phyloP scores from a whole-genome alignment of 2,329 filamentous ascomycete genomes.

The Apiospora hydei region DNA sequence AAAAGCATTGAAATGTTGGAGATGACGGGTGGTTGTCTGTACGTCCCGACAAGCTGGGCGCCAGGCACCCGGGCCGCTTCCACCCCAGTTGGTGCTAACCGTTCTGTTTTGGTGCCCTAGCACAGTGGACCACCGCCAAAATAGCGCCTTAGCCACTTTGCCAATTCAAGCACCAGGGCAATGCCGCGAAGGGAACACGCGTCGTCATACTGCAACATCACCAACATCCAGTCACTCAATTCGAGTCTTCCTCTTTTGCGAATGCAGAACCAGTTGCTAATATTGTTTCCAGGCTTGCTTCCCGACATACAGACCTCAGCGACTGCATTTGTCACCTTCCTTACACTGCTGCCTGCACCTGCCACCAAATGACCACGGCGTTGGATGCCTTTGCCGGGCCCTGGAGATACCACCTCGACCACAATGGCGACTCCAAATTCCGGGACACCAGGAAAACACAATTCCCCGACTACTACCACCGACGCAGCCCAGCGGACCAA shows the following conservation, averaged over 20 bases:
- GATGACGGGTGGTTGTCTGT: background rate
- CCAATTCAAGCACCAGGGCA: background rate
- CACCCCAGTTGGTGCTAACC: background rate
- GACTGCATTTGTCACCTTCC: background rate
- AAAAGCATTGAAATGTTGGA: background rate
- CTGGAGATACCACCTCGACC: conserved; percentile 20
- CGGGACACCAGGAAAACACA: conserved; percentile 34
- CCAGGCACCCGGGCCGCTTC: background rate
- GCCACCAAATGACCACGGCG: background rate
- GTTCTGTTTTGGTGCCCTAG: background rate
- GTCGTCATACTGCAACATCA: background rate
- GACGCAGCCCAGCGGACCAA: background rate
- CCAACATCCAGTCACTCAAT: background rate
- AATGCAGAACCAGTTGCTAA: background rate
- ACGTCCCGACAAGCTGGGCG: background rate
- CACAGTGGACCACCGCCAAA: background rate
- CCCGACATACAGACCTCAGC: too few relatives aligned
- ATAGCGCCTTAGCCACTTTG: background rate
- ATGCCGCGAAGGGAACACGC: background rate
- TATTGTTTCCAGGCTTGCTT: too few relatives aligned
- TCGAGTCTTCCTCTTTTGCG: background rate
- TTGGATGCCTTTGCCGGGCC: background rate
- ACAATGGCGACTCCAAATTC: conserved; percentile 12
- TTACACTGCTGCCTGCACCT: background rate
- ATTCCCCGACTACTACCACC: conserved; percentile 57